Evolutionary conservation across 768 basidiomycete species (phyloP).

Genomic region (Mycena albidolilacea): DNA sequence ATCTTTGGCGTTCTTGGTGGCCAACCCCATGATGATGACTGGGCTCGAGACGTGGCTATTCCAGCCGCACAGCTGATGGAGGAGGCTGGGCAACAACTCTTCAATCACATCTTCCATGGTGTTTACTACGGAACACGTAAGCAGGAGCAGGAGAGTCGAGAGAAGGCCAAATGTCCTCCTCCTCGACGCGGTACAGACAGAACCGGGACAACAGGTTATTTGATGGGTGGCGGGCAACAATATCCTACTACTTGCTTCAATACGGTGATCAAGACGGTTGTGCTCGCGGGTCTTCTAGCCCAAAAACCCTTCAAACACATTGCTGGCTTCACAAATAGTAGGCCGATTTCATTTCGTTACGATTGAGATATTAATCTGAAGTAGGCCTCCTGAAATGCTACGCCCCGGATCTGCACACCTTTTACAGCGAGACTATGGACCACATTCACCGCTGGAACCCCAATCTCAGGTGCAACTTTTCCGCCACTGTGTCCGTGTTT

Average conservation of each 20-base stretch:
- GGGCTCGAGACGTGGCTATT: not conserved
- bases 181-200: not conserved
- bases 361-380: too few species aligned
- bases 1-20: not conserved
- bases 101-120: not conserved
- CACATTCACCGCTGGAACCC: not conserved
- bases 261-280: not conserved
- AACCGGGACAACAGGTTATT: not conserved
- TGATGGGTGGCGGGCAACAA: constrained; percentile 22
- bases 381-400: not conserved
- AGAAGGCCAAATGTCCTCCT: not conserved
- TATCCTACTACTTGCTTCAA: not conserved
- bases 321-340: constrained; percentile 8
- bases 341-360: not conserved
- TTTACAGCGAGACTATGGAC: not conserved
- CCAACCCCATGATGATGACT: not conserved
- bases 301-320: constrained; percentile 4
- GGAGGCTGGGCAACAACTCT: not conserved
- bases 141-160: not conserved
- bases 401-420: not conserved
- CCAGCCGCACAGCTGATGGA: too few species aligned
- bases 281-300: not conserved
- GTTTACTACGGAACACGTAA: not conserved
- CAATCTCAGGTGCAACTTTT: not conserved
- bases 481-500: constrained; percentile 35